Base-by-base conservation (phyloP, 106 monocot genomes). In the Dendrobium chrysotoxum region DNA sequence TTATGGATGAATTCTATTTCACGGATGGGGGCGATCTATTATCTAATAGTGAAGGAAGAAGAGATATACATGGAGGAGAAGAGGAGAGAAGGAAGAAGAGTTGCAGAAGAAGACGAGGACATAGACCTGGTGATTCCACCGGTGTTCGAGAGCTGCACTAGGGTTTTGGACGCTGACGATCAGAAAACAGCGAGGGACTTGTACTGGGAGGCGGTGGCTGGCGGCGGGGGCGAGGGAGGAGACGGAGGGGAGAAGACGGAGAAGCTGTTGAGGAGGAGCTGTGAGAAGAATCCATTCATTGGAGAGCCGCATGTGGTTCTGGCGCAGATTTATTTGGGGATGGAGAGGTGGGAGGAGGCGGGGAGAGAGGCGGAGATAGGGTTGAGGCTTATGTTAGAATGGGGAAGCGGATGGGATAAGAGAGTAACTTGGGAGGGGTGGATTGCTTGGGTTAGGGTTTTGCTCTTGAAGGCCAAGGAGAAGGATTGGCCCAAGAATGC, bases 341-440 rank as follows among this genome's bases (percentile, higher is more conserved):
- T 66, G 85, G 86, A 78, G 79, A 88, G 85, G 88, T 92, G 77
- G 16, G 87, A 82, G 85, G 92, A 87, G 72, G 92, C 85, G 13
- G 92, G 87, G 86, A 44, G 3, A 64, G 84, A 40, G 88, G 91
- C 86, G 0, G 86, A 84, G 77, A 25, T 41, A 38, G 88, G 90
- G 40, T n/a, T 91, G 86, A 79, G 70, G 80, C 77, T 92, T 83
- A 20, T 93, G 46, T 55, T 95, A 82, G 91, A 89, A 80, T 92
- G 91, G 95, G 92, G 95, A 78, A 88, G 87, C 53, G 61, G 78
- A 44, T 95, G 95, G 95, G 95, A 95, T 67, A 92, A 89, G 92
- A 89, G 95, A 80, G 92, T 93, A 87, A 78, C 80, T 0, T 93
- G 95, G 95, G 95, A 95, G 35, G 95, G 91, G 18, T 95, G 92